Evolutionary conservation across 805 yeast genomes (phyloP).

Genomic region (Maudiozyma barnettii): DNA sequence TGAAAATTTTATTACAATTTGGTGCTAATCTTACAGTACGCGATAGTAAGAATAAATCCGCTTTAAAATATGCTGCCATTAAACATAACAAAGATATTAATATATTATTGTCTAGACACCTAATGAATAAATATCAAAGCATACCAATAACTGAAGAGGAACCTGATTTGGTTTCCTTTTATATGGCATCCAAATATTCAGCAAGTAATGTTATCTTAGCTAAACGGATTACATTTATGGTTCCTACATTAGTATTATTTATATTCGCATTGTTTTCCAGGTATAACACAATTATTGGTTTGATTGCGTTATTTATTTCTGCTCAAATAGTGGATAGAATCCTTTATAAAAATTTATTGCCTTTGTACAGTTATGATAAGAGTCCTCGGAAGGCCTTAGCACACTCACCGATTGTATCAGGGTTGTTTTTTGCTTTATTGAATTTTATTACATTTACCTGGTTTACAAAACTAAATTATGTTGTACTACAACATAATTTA

Average conservation of each 20-base stretch:
- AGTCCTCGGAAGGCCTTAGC: slow-evolving; percentile 32
- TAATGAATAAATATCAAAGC: slow-evolving; percentile 15
- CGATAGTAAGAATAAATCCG: slow-evolving; percentile 62
- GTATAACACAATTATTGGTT: background rate
- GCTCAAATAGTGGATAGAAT: background rate
- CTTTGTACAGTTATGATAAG: slow-evolving; percentile 26
- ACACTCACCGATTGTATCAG: slow-evolving; percentile 68
- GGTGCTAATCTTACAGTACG: slow-evolving; percentile 55
- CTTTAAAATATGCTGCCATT: slow-evolving; percentile 79
- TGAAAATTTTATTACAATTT: slow-evolving; percentile 54
- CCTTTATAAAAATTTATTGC: slow-evolving; percentile 34
- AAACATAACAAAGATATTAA: slow-evolving; percentile 54
- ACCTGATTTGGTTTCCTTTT: slow-evolving; percentile 38
- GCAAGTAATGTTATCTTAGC: slow-evolving; percentile 21
- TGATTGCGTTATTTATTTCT: background rate
- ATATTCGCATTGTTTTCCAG: too few relatives aligned
- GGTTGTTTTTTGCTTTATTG: slow-evolving; percentile 64
- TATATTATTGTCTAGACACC: slow-evolving; percentile 32
- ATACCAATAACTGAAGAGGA: background rate
- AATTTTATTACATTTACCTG: slow-evolving; percentile 53
- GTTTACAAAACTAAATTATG: slow-evolving; percentile 44
- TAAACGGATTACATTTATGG: background rate
- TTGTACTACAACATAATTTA: background rate
- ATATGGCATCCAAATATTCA: slow-evolving; percentile 36
- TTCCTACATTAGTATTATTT: background rate